Conservation (phyloP, 257 asterid genomes). For the Cinchona pubescens region DNA sequence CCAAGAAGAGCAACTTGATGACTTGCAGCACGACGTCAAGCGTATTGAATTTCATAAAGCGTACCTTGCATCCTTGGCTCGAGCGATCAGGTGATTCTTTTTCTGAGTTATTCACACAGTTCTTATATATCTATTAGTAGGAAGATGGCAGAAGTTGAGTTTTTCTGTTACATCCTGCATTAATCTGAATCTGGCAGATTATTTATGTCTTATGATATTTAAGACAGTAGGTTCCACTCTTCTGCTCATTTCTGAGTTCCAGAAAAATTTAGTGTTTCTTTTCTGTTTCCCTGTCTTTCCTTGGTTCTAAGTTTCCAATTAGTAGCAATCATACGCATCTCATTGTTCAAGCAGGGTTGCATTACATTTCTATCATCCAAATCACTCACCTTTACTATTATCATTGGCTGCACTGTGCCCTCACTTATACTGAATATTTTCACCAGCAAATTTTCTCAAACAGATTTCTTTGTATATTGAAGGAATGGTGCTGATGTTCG, state of each 20-base stretch:
- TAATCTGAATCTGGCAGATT: not conserved
- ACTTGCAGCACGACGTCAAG: slow-evolving; percentile 45
- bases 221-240: not conserved
- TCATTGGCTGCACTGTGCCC: not conserved
- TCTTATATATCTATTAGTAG: not conserved
- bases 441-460: not conserved
- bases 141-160: not conserved
- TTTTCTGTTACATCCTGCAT: not conserved
- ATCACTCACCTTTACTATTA: too few species aligned
- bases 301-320: not conserved
- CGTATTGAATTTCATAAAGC: slow-evolving; percentile 50
- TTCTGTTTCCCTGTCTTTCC: not conserved
- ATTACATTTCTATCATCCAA: not conserved
- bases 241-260: not conserved
- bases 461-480: slow-evolving; percentile 3
- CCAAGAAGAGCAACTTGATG: slow-evolving; percentile 19
- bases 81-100: slow-evolving; percentile 51
- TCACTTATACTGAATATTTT: not conserved
- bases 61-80: slow-evolving; percentile 58
- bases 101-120: not conserved
- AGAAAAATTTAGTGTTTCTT: not conserved
- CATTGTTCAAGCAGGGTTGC: too few species aligned
- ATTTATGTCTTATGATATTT: too few species aligned
- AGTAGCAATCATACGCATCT: not conserved
- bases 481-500: slow-evolving; percentile 70